Percentiles rank a stretch among this genome's conserved stretches.
phyloP scores from a whole-genome alignment of 2,329 filamentous ascomycete species.

The Cordyceps javanica region DNA sequence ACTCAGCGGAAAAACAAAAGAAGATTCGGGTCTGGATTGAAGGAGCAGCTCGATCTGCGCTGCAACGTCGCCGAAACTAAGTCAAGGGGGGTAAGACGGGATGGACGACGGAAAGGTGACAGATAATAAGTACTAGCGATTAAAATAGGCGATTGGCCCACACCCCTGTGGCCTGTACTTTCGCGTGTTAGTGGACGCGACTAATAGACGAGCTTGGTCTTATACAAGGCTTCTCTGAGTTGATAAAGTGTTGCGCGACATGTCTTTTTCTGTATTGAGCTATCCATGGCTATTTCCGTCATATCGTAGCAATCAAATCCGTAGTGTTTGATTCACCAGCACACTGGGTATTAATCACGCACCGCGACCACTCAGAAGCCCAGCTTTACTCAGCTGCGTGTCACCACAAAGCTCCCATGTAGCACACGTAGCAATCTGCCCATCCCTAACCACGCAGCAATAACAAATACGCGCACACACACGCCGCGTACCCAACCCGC shows the following conservation, averaged over 20 bases:
- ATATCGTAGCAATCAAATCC: not conserved
- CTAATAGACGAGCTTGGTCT: not conserved
- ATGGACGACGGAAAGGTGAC: not conserved
- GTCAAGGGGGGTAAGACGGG: not conserved
- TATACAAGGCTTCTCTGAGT: not conserved
- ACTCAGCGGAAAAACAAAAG: not conserved
- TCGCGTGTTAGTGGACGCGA: not conserved
- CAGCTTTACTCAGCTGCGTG: conserved; percentile 9
- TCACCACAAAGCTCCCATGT: not conserved
- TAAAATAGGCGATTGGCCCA: conserved; percentile 1
- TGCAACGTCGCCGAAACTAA: not conserved
- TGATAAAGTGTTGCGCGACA: not conserved
- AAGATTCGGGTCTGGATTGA: not conserved
- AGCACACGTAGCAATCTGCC: not conserved
- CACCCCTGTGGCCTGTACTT: not conserved
- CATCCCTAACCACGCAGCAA: not conserved
- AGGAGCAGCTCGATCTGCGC: not conserved
- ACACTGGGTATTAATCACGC: not conserved
- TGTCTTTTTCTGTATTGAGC: not conserved
- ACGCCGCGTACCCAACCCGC: too few relatives aligned
- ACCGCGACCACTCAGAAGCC: conserved; percentile 2
- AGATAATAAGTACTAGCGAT: not conserved
- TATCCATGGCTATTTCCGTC: not conserved
- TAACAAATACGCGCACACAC: not conserved
- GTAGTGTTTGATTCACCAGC: not conserved